These are phyloP conservation scores for Suhomyces bolitotheri DNA, from an alignment of 1,139 yeast genomes.

Conservation along the genomic window DNA sequence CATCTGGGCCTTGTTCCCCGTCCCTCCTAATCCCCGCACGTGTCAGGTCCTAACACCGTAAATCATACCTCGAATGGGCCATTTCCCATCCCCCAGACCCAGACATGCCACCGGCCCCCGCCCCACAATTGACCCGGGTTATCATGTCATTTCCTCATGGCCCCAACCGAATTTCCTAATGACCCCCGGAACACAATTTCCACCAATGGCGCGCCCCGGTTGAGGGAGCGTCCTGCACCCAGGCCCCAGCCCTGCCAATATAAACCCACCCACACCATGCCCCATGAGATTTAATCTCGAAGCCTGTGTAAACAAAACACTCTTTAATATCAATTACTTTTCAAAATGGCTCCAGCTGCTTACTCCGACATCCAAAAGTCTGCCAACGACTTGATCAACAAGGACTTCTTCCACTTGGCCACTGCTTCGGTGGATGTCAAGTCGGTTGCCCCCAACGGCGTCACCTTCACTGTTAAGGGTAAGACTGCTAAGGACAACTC, in stretches of 20 bases:
- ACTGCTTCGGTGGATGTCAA: conserved; percentile 87
- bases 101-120: not conserved
- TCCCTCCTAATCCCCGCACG: conserved; percentile 1
- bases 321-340: conserved; percentile 3
- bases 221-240: conserved; percentile 9
- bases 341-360: conserved; percentile 61
- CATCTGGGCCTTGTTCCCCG: not conserved
- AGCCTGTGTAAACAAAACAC: conserved; percentile 7
- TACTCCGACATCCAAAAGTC: conserved; percentile 89
- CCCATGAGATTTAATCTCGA: conserved; percentile 2
- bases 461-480: conserved; percentile 91
- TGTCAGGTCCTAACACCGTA: not conserved
- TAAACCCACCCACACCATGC: conserved; percentile 10
- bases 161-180: not conserved
- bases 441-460: conserved; percentile 96
- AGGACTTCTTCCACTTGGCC: conserved; percentile 90
- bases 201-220: conserved; percentile 14
- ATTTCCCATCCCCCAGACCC: not conserved
- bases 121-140: not conserved
- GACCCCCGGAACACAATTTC: conserved; percentile 9
- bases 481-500: conserved; percentile 82
- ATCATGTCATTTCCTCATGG: not conserved
- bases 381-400: conserved; percentile 84
- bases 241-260: conserved; percentile 4
- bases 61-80: not conserved